Conservation (phyloP, 495 filamentous ascomycete species). For the Aspergillus leporis region DNA sequence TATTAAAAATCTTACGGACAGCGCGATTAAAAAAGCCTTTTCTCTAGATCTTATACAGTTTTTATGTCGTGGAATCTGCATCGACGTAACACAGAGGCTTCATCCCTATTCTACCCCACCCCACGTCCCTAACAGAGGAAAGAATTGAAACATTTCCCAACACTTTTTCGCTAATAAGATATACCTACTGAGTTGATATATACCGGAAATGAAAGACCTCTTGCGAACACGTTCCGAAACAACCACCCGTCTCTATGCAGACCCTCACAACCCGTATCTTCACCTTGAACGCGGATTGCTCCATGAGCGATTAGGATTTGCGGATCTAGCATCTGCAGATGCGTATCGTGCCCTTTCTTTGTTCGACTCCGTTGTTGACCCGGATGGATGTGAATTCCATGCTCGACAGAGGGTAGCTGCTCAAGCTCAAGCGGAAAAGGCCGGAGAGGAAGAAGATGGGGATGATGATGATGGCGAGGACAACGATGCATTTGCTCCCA, state of each 20-base stretch:
- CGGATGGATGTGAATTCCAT: slow-evolving; percentile 47
- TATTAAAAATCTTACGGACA: too few species aligned
- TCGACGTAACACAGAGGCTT: not conserved
- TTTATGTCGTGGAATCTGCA: not conserved
- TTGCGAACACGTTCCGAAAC: slow-evolving; percentile 27
- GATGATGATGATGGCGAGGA: slow-evolving; percentile 37
- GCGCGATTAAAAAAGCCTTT: not conserved
- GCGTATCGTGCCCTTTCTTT: slow-evolving; percentile 87
- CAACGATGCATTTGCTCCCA: slow-evolving; percentile 36
- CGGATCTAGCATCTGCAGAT: slow-evolving; percentile 86
- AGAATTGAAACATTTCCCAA: not conserved
- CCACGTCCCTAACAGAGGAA: not conserved
- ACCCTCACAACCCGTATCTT: slow-evolving; percentile 76
- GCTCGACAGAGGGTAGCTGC: slow-evolving; percentile 29
- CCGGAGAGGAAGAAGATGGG: slow-evolving; percentile 17
- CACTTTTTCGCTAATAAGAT: not conserved
- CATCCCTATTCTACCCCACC: not conserved
- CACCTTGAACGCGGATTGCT: slow-evolving; percentile 72
- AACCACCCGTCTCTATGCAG: slow-evolving; percentile 37
- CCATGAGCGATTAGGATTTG: slow-evolving; percentile 76
- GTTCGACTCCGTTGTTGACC: slow-evolving; percentile 73
- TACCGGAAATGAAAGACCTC: not conserved
- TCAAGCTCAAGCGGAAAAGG: slow-evolving; percentile 12
- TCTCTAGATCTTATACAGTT: not conserved
- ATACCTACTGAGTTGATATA: not conserved